Conservation (phyloP, 2,329 filamentous ascomycete species). For the Clonostachys chloroleuca region DNA sequence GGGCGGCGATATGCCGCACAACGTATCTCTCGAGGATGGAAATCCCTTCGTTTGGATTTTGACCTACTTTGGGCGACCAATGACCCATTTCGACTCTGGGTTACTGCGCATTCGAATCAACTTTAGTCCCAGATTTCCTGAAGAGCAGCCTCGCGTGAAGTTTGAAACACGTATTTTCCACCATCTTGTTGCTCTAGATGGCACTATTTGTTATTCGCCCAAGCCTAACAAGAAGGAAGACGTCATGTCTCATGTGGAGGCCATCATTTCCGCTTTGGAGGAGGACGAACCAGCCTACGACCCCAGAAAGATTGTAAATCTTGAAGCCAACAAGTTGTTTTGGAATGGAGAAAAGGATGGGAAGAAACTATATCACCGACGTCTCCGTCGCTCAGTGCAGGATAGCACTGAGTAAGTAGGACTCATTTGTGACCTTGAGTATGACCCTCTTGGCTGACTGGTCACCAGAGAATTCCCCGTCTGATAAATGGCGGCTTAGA, state of each 20-base stretch:
- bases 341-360: slow-evolving; percentile 74
- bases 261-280: slow-evolving; percentile 77
- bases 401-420: slow-evolving; percentile 55
- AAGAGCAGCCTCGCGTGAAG: slow-evolving; percentile 79
- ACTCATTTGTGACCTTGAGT: background rate
- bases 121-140: slow-evolving; percentile 82
- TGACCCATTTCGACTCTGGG: slow-evolving; percentile 90
- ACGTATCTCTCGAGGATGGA: slow-evolving; percentile 69
- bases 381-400: slow-evolving; percentile 73
- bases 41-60: slow-evolving; percentile 90
- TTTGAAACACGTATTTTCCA: slow-evolving; percentile 84
- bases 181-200: slow-evolving; percentile 75
- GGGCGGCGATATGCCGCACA: slow-evolving; percentile 64
- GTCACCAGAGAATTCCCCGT: background rate
- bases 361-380: slow-evolving; percentile 79
- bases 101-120: slow-evolving; percentile 77
- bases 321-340: slow-evolving; percentile 78
- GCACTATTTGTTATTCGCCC: slow-evolving; percentile 78
- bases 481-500: no score
- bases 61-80: slow-evolving; percentile 85
- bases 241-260: slow-evolving; percentile 76
- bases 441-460: background rate
- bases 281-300: slow-evolving; percentile 88
- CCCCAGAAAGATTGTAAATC: slow-evolving; percentile 80
- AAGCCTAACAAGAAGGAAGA: slow-evolving; percentile 62